Evolutionary conservation across 2,329 filamentous ascomycete species (phyloP), one percentile per base, ranked within the genome.

Genomic region (Cercospora nicotianae): DNA sequence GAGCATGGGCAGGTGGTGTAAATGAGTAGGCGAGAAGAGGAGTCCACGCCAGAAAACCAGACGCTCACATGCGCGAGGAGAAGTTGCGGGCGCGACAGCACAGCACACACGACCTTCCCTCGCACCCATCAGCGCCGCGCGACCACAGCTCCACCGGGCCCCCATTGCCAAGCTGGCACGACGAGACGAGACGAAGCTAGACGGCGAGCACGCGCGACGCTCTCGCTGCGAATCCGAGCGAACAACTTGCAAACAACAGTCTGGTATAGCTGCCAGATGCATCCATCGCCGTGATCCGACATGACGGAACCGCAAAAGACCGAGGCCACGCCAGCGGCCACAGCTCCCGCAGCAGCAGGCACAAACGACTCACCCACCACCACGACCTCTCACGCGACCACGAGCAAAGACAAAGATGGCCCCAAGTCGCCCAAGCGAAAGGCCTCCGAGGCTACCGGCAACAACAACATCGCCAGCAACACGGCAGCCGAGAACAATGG

Each of bases 351-450:
- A 57, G 53, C 53, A 26, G 20, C 53, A 30, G 53, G 23, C 53
- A 28, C 53, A 8, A 39, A 31, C 58, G 31, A 31, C 58, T 16
- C 60, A 18, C 23, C 20, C 20, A 55, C 60, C 18, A 23, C 60
- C n/a, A 9, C 39, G 31, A 45, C 64, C 26, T 31, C 64, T 6
- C 20, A 59, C 13, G 51, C 60, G 42, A 31, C 48, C 39, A 58
- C 53, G 26, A 51, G 55, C 13, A 55, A 42, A 23, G 39, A 20
- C 28, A 33, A 57, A 18, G 33, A 59, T n/a, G 30, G 58, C 18
- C 31, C 51, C 26, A 30, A 48, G 31, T 65, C 66, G 28, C 67
- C 67, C 23, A 68, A 65, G 60, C 67, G 67, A 13, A 68, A 66
- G 53, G 63, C 63, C 18, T 60, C 63, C 7, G 63, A 68, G 16